phyloP scores from a whole-genome alignment of 2,329 filamentous ascomycete species.

The Fusarium buharicum region DNA sequence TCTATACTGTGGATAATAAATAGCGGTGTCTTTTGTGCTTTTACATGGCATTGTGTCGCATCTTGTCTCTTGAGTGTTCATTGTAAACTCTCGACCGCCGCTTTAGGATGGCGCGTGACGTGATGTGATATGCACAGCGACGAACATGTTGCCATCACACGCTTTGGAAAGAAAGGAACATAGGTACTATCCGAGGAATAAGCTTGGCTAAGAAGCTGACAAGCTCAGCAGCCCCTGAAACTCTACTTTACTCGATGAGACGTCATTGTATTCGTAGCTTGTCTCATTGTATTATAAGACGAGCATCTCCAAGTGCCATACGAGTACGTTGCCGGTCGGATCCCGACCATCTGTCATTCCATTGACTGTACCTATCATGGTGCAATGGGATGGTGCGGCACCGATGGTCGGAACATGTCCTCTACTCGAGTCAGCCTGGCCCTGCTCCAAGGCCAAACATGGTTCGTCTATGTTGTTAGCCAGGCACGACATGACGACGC shows the following conservation, averaged over 20 bases:
- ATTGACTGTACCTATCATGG: neutral
- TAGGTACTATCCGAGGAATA: neutral
- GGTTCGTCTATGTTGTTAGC: conserved; percentile 9
- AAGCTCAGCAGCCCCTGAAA: conserved; percentile 28
- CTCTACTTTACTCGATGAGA: conserved; percentile 12
- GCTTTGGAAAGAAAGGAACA: conserved; percentile 1
- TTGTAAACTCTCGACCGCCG: conserved; percentile 9
- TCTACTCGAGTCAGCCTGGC: conserved; percentile 30
- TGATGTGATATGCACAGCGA: conserved; percentile 26
- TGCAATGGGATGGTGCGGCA: conserved; percentile 13
- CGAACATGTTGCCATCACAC: conserved; percentile 13
- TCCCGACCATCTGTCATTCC: neutral
- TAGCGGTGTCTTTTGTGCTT: neutral
- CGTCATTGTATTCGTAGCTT: conserved; percentile 26
- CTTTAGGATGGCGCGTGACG: conserved; percentile 33
- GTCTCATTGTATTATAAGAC: neutral
- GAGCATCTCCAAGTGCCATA: conserved; percentile 2
- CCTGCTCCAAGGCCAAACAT: conserved; percentile 1
- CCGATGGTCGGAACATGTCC: conserved; percentile 15
- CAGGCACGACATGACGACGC: conserved; percentile 34
- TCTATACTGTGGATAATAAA: neutral
- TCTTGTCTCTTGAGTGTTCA: neutral
- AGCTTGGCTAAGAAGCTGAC: conserved; percentile 2
- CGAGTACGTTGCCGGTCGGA: neutral
- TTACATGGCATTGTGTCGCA: neutral